A percentile compares a stretch with the other conserved stretches of the same genome.
These are phyloP conservation scores for Eimeria sp. DNA, from an alignment of 169 alveolate genomes.

Conservation along the genomic window DNA sequence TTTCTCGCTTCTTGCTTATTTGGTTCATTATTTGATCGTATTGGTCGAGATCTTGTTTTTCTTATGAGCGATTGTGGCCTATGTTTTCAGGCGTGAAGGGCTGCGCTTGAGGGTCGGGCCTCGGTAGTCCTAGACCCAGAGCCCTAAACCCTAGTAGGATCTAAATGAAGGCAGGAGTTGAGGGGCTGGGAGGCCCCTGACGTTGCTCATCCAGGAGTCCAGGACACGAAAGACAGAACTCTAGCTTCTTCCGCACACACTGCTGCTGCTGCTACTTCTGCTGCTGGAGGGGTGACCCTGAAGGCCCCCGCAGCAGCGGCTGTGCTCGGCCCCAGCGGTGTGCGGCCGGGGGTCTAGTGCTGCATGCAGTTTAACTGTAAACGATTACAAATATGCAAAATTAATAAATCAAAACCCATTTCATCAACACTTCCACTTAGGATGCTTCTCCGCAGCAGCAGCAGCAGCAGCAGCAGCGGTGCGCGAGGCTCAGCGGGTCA, in stretches of 20 bases:
- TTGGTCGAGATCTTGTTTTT: neutral
- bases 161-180: neutral
- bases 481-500: constrained; percentile 51
- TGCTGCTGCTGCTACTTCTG: neutral
- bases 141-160: neutral
- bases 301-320: neutral
- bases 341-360: neutral
- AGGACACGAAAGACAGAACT: neutral
- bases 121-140: too few relatives aligned
- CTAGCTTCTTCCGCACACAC: neutral
- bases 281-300: constrained; percentile 32
- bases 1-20: neutral
- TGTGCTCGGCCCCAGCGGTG: constrained; percentile 55
- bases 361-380: neutral
- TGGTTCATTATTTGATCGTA: too few relatives aligned
- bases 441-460: neutral
- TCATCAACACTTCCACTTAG: neutral
- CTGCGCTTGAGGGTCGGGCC: neutral
- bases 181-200: neutral
- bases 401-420: constrained; percentile 8
- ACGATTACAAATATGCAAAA: neutral
- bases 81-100: neutral
- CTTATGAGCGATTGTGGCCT: neutral
- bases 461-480: constrained; percentile 38
- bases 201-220: neutral